Evolutionary conservation across 2,329 filamentous ascomycete genomes (phyloP).

Genomic region (Xylogone sp.): DNA sequence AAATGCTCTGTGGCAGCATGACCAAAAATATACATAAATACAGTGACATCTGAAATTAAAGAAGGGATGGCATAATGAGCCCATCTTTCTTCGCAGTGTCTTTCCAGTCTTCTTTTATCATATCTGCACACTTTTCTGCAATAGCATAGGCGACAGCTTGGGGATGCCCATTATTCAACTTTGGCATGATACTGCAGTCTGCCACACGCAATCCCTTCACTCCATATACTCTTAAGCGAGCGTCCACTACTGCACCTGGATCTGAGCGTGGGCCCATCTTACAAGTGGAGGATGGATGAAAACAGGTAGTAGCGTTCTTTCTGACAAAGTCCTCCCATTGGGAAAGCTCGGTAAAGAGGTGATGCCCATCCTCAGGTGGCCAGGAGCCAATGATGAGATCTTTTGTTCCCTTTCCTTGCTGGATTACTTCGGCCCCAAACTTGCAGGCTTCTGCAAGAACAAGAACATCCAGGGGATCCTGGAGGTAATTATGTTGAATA

Average conservation of each 20-base stretch:
- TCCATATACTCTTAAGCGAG: conserved; percentile 5
- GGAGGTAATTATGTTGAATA: conserved; percentile 53
- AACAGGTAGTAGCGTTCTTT: not conserved
- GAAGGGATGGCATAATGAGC: not conserved
- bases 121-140: not conserved
- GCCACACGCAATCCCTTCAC: not conserved
- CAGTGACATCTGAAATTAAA: no score
- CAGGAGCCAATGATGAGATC: conserved; percentile 55
- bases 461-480: conserved; percentile 50
- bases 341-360: conserved; percentile 37
- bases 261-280: conserved; percentile 2
- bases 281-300: conserved; percentile 6
- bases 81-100: not conserved
- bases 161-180: conserved; percentile 3
- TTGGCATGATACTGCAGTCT: conserved; percentile 4
- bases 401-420: conserved; percentile 51
- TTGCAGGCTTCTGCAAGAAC: conserved; percentile 53
- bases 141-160: conserved; percentile 6
- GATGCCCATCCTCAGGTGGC: conserved; percentile 46
- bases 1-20: no score
- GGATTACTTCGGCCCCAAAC: conserved; percentile 54
- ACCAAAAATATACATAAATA: no score
- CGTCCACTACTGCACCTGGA: conserved; percentile 3
- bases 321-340: not conserved
- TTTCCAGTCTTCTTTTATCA: conserved; percentile 1